phyloP scores from a whole-genome alignment of 2,329 filamentous ascomycete species.

The Fusarium sp. region DNA sequence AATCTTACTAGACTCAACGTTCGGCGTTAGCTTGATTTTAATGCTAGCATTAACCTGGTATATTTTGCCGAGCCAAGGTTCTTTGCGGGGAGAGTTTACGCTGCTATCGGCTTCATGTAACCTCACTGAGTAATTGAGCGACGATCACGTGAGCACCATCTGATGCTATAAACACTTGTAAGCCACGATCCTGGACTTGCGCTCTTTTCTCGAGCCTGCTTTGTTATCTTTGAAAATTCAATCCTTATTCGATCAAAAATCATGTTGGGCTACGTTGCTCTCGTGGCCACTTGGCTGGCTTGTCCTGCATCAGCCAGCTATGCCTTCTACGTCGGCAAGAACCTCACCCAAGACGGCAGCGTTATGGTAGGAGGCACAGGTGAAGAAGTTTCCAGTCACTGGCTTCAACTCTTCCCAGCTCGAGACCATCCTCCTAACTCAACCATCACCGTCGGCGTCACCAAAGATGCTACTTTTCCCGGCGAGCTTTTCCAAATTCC shows the following conservation, averaged over 20 bases:
- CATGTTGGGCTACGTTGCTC: slow-evolving; percentile 10
- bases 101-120: slow-evolving; percentile 17
- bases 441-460: slow-evolving; percentile 49
- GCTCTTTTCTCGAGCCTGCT: slow-evolving; percentile 9
- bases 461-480: slow-evolving; percentile 32
- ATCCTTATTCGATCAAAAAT: no score
- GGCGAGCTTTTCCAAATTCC: slow-evolving; percentile 41
- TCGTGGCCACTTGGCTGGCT: slow-evolving; percentile 26
- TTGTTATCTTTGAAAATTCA: no score
- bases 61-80: neutral
- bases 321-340: slow-evolving; percentile 60
- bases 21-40: neutral
- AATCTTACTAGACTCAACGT: neutral
- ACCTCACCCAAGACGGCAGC: slow-evolving; percentile 55
- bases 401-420: slow-evolving; percentile 58
- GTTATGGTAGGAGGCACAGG: slow-evolving; percentile 59
- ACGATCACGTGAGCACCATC: slow-evolving; percentile 19
- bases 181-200: neutral
- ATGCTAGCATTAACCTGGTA: slow-evolving; percentile 6
- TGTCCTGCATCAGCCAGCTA: slow-evolving; percentile 50
- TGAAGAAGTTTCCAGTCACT: slow-evolving; percentile 60
- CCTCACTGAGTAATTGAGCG: slow-evolving; percentile 27
- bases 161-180: slow-evolving; percentile 24
- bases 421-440: slow-evolving; percentile 54
- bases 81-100: neutral